phyloP scores from a whole-genome alignment of 2,329 filamentous ascomycete genomes.

The Claviceps africana region DNA sequence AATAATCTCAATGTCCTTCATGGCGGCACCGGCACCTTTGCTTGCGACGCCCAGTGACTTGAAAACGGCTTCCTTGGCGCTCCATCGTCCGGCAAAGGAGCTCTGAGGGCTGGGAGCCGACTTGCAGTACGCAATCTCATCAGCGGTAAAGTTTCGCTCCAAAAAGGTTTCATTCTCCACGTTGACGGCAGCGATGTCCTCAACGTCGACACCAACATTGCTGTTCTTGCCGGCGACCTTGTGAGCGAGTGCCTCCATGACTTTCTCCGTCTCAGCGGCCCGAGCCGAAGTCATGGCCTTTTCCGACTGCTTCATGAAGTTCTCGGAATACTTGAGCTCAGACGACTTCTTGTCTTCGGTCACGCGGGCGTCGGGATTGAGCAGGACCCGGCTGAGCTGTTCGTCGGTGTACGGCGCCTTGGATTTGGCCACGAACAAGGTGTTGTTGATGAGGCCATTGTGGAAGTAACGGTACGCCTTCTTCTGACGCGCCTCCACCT shows the following conservation, averaged over 20 bases:
- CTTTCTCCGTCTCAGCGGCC: conserved; percentile 52
- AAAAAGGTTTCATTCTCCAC: conserved; percentile 90
- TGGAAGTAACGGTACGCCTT: conserved; percentile 98
- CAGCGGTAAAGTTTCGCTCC: conserved; percentile 80
- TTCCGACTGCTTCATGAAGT: conserved; percentile 52
- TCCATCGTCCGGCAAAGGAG: conserved; percentile 91
- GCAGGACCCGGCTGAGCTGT: conserved; percentile 74
- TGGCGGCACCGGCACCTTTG: conserved; percentile 72
- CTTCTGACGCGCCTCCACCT: conserved; percentile 91
- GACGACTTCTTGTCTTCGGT: conserved; percentile 73
- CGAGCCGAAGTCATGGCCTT: conserved; percentile 36
- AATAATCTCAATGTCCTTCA: conserved; percentile 90
- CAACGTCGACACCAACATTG: conserved; percentile 87
- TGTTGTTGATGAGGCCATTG: conserved; percentile 96
- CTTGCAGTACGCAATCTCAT: conserved; percentile 77
- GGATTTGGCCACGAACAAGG: conserved; percentile 88
- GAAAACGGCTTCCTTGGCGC: conserved; percentile 96
- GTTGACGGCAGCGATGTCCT: conserved; percentile 76
- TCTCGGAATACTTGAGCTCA: conserved; percentile 56
- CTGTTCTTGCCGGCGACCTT: conserved; percentile 43
- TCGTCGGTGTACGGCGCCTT: conserved; percentile 81
- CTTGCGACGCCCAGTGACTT: conserved; percentile 83
- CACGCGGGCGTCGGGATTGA: conserved; percentile 88
- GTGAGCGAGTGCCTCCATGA: conserved; percentile 65
- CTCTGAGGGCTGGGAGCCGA: conserved; percentile 68